A percentile compares a stretch with the other conserved stretches of the same genome.
phyloP scores from a whole-genome alignment of 495 filamentous ascomycete species.

The Schizothecium vesticola region DNA sequence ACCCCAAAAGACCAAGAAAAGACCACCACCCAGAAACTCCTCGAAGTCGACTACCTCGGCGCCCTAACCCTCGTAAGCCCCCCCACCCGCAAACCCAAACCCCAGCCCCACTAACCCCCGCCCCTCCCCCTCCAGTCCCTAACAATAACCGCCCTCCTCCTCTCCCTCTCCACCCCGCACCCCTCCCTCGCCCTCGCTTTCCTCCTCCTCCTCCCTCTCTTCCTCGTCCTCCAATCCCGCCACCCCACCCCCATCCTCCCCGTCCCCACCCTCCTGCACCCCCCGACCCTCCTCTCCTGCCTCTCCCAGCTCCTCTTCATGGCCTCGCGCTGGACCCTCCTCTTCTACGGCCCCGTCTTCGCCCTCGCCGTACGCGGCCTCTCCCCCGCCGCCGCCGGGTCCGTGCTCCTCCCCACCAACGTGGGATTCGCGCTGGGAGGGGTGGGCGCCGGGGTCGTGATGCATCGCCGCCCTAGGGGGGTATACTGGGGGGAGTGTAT shows the following conservation, averaged over 20 bases:
- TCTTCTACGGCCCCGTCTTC: conserved; percentile 73
- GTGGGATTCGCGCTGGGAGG: conserved; percentile 67
- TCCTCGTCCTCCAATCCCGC: conserved; percentile 56
- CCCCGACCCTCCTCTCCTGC: conserved; percentile 62
- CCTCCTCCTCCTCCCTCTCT: conserved; percentile 45
- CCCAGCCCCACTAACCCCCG: conserved; percentile 4
- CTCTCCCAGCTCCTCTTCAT: conserved; percentile 64
- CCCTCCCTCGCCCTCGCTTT: conserved; percentile 54
- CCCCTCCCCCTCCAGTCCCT: conserved; percentile 19
- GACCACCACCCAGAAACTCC: conserved; percentile 45
- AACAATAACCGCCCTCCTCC: conserved; percentile 55
- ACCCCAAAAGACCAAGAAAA: conserved; percentile 15
- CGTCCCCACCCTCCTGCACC: conserved; percentile 53
- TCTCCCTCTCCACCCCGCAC: conserved; percentile 52
- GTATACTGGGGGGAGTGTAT: conserved; percentile 61
- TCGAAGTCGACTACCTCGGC: conserved; percentile 63
- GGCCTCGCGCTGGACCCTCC: conserved; percentile 69
- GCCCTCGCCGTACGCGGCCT: conserved; percentile 64
- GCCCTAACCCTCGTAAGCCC: conserved; percentile 54
- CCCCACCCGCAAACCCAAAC: neutral
- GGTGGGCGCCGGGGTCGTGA: conserved; percentile 53
- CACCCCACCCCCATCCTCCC: conserved; percentile 66
- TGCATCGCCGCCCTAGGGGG: conserved; percentile 63
- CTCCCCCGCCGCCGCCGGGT: conserved; percentile 58
- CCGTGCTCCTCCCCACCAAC: conserved; percentile 72